Percentiles rank a stretch among this genome's conserved stretches.
These are phyloP conservation scores for Xylaria multiplex DNA, from an alignment of 2,329 filamentous ascomycete species.

Conservation along the genomic window DNA sequence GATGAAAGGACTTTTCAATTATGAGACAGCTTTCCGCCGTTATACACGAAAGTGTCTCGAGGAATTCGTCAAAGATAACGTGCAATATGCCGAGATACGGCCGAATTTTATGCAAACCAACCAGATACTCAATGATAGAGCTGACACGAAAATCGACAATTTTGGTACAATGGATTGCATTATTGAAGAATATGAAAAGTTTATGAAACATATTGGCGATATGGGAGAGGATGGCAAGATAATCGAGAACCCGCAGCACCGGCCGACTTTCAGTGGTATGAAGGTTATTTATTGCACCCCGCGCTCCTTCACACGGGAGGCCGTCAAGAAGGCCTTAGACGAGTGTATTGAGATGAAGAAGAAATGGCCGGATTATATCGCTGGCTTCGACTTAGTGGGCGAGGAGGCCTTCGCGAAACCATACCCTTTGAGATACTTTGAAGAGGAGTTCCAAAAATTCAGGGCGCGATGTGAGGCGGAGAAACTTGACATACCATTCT, in stretches of 20 bases:
- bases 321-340: slow-evolving; percentile 59
- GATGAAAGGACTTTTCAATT: slow-evolving; percentile 70
- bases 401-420: slow-evolving; percentile 62
- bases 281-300: slow-evolving; percentile 72
- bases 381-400: slow-evolving; percentile 69
- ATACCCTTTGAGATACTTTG: slow-evolving; percentile 61
- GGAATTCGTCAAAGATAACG: slow-evolving; percentile 64
- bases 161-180: slow-evolving; percentile 63
- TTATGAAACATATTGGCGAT: slow-evolving; percentile 52
- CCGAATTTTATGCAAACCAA: slow-evolving; percentile 68
- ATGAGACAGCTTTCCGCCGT: slow-evolving; percentile 64
- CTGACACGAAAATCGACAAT: slow-evolving; percentile 56
- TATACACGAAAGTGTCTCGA: slow-evolving; percentile 66
- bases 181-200: slow-evolving; percentile 58
- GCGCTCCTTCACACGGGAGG: slow-evolving; percentile 59
- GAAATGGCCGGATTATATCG: slow-evolving; percentile 62
- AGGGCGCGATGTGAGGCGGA: slow-evolving; percentile 56
- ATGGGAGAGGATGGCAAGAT: slow-evolving; percentile 40
- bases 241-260: slow-evolving; percentile 38
- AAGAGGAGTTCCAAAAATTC: slow-evolving; percentile 61
- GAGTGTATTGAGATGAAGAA: slow-evolving; percentile 66
- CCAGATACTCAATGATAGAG: slow-evolving; percentile 61
- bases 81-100: slow-evolving; percentile 70
- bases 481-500: slow-evolving; percentile 70
- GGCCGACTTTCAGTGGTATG: slow-evolving; percentile 61